Evolutionary conservation across 2,329 filamentous ascomycete species (phyloP), one percentile per base, ranked within the genome.

Genomic region (Xylariaceae sp.): DNA sequence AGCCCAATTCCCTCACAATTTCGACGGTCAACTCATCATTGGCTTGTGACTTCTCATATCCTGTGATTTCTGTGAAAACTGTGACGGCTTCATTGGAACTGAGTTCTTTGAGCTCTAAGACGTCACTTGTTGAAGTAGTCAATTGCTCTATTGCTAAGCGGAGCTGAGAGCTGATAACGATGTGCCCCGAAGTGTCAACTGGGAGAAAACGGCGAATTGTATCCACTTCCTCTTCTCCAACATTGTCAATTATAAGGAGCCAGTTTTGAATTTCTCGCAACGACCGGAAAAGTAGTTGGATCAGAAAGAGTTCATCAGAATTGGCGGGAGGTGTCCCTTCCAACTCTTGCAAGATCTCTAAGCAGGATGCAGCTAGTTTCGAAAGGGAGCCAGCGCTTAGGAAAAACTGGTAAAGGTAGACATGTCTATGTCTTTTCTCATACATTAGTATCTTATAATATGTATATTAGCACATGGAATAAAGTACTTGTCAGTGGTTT

Each of bases 201-300:
- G 25, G 38, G 25, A 40, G 25, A n/a, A 40, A 21, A 3, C 19
- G 38, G 6, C 27, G 38, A 32, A 40, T 40, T 10, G 25, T 33
- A 29, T 40, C 38, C 6, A 40, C 25, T 40, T 40, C 38, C 7
- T 40, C 38, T 33, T 16, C 11, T 3, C 38, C 38, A n/a, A 40
- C 38, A 22, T 40, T 33, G n/a, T 40, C 38, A 33, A 40, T 33
- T 8, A 40, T 7, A 14, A 40, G 25, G 25, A 40, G 38, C 25
- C 38, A 40, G 17, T 40, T 33, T 3, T n/a, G 5, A 8, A 40
- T 40, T 16, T 33, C 23, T 17, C 14, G 17, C 38, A 40, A 4
- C 25, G 8, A 10, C 16, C 38, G 17, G 12, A 33, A 40, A n/a
- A 40, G 34, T 22, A 16, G 14, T 8, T 33, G 5, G 7, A 33